A percentile compares a stretch with the other conserved stretches of the same genome.
Conservation (phyloP, 1,284 basidiomycete species). For the Porogramme epimiltina region DNA sequence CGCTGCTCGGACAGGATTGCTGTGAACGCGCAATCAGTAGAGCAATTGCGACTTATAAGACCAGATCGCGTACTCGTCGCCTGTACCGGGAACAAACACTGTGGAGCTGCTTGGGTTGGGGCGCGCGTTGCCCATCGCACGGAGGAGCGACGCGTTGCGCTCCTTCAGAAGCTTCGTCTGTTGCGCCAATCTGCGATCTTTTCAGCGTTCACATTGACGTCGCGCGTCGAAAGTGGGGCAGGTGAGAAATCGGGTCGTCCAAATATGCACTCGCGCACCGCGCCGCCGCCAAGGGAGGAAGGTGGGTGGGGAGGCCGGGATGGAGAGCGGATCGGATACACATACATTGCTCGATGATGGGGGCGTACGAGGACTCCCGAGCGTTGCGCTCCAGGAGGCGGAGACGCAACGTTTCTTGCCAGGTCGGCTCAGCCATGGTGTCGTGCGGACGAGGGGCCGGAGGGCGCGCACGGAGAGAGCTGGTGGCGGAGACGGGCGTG, state of each 20-base stretch:
- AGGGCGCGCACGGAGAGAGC: conserved; percentile 12
- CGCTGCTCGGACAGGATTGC: conserved; percentile 80
- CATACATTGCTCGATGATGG: conserved; percentile 89
- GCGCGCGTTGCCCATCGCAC: conserved; percentile 74
- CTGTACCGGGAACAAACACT: conserved; percentile 62
- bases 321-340: conserved; percentile 21
- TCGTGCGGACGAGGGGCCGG: not conserved
- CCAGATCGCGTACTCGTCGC: conserved; percentile 64
- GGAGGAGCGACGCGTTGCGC: conserved; percentile 82
- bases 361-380: conserved; percentile 74
- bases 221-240: conserved; percentile 9
- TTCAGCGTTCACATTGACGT: conserved; percentile 33
- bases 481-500: conserved; percentile 22
- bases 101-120: conserved; percentile 65
- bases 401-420: conserved; percentile 78
- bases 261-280: conserved; percentile 4
- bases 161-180: conserved; percentile 89
- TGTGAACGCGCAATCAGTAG: conserved; percentile 13
- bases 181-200: conserved; percentile 88
- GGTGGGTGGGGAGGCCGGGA: conserved; percentile 5
- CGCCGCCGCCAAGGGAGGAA: conserved; percentile 14
- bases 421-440: conserved; percentile 75
- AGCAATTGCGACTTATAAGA: conserved; percentile 8
- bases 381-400: conserved; percentile 79
- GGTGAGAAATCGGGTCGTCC: not conserved